Conservation (phyloP, 352 stramenopile species). For the Phytophthora aleatoria region DNA sequence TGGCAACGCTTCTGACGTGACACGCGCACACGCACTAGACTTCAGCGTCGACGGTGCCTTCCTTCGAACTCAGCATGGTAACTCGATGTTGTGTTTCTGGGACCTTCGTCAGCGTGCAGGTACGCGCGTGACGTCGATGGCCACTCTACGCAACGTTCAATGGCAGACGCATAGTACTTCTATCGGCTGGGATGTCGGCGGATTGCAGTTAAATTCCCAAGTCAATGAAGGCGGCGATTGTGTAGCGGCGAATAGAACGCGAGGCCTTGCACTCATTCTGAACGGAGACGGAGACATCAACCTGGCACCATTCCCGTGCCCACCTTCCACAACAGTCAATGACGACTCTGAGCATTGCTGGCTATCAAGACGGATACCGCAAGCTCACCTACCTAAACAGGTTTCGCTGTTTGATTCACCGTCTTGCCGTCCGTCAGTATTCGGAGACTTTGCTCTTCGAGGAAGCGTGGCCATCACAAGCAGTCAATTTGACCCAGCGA, state of each 20-base stretch:
- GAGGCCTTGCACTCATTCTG: slow-evolving; percentile 22
- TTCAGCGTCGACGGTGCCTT: slow-evolving; percentile 69
- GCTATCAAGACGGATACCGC: slow-evolving; percentile 23
- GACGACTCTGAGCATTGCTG: slow-evolving; percentile 12
- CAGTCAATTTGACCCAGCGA: slow-evolving; percentile 45
- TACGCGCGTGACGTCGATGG: slow-evolving; percentile 53
- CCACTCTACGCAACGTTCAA: slow-evolving; percentile 45
- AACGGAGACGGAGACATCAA: slow-evolving; percentile 24
- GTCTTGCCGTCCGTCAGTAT: slow-evolving; percentile 6
- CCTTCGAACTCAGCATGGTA: slow-evolving; percentile 60
- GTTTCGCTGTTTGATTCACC: slow-evolving; percentile 1
- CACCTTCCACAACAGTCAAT: slow-evolving; percentile 4
- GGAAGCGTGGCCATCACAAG: slow-evolving; percentile 61
- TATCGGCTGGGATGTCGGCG: slow-evolving; percentile 42
- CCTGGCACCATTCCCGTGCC: slow-evolving; percentile 30
- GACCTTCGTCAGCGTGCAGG: slow-evolving; percentile 54
- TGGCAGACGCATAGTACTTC: slow-evolving; percentile 62
- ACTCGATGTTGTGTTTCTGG: slow-evolving; percentile 54
- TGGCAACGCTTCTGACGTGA: background rate
- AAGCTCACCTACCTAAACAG: slow-evolving; percentile 29
- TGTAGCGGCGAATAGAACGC: slow-evolving; percentile 19
- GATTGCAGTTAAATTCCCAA: slow-evolving; percentile 2
- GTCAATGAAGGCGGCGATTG: background rate
- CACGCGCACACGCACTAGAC: slow-evolving; percentile 51
- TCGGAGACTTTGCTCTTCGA: slow-evolving; percentile 59